Base-by-base conservation (phyloP, 306 rosid genomes). In the Hippophae gyantsensis region DNA sequence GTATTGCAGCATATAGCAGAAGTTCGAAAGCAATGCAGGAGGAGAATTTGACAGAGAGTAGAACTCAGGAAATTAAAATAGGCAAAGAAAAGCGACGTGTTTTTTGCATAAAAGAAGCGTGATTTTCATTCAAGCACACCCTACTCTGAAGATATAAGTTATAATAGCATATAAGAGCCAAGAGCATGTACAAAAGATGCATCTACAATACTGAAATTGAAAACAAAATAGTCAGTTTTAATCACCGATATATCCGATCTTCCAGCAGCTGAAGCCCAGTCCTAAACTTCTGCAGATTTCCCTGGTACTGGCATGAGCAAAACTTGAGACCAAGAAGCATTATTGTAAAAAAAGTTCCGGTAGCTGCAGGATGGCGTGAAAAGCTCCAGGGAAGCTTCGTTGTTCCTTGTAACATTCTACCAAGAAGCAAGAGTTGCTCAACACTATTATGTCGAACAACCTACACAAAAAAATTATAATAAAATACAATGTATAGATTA, bases 261-360 rank as follows among this genome's bases (percentile, higher is more conserved):
- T 92, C 96, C 69, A 92, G 83, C 26, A 92, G 82, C 78, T 87
- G 96, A 77, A 87, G 88, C 65, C 99, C 99, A 12, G 80, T 63
- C 74, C 77, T 85, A 69, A 92, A 92, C 53, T 83, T 87, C 71
- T 83, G 86, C 64, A 92, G 76, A 79, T 87, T 83, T 8, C 93
- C 85, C 68, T 92, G 99, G 63, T 74, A 85, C 82, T 83, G 95
- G 83, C 93, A 87, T 48, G 95, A 85, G 81, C 96, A 92, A 74
- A 81, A 92, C 81, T 92, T 88, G 59, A 92, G 95, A 61, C 99
- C 99, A 56, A 92, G 93, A 78, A 85, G 96, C 95, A 92, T 85
- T 50, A 92, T 76, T 63, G 96, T 92, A 72, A 92, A 92, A 72
- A 92, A 87, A 57, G 96, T 82, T 65, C 99, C 99, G 54, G 89